A percentile compares a stretch with the other conserved stretches of the same genome.
Conservation (phyloP, 306 rosid genomes). For the Echinosophora koreensis region DNA sequence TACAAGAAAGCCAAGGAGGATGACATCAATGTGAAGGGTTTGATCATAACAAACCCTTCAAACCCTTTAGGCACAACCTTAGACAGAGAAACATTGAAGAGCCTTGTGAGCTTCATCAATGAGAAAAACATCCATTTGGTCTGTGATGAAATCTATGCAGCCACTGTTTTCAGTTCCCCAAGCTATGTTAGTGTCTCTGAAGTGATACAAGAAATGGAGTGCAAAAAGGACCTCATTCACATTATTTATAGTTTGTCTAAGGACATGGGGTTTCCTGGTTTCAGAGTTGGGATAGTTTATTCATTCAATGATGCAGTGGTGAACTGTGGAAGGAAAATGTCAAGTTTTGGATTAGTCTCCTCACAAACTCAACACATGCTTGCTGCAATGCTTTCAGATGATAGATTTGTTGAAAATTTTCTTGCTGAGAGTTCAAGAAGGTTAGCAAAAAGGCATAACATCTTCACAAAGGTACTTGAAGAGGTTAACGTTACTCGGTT, state of each 20-base stretch:
- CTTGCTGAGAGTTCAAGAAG: slow-evolving; percentile 66
- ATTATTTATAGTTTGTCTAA: slow-evolving; percentile 80
- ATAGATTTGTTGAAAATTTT: slow-evolving; percentile 56
- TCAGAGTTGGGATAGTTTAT: slow-evolving; percentile 88
- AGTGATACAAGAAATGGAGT: slow-evolving; percentile 60
- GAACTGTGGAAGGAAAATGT: slow-evolving; percentile 73
- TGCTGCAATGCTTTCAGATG: slow-evolving; percentile 74
- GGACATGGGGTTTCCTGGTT: slow-evolving; percentile 94
- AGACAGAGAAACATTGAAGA: slow-evolving; percentile 67
- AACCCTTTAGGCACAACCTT: slow-evolving; percentile 83
- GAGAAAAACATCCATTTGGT: slow-evolving; percentile 79
- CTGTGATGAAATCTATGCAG: slow-evolving; percentile 91
- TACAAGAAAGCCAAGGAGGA: slow-evolving; percentile 64
- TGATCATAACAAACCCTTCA: slow-evolving; percentile 88
- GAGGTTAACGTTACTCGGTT: slow-evolving; percentile 68
- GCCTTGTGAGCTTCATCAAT: slow-evolving; percentile 68
- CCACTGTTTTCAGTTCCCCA: slow-evolving; percentile 72
- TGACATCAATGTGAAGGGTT: slow-evolving; percentile 74
- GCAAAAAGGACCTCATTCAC: slow-evolving; percentile 75
- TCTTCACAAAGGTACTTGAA: slow-evolving; percentile 64
- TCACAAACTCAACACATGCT: slow-evolving; percentile 81
- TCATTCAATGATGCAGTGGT: slow-evolving; percentile 81
- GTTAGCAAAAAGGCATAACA: slow-evolving; percentile 49
- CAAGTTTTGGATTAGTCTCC: slow-evolving; percentile 90
- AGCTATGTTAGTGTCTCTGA: slow-evolving; percentile 66